Conservation (phyloP, 331 rosid species). For the Pyrus hybrid region DNA sequence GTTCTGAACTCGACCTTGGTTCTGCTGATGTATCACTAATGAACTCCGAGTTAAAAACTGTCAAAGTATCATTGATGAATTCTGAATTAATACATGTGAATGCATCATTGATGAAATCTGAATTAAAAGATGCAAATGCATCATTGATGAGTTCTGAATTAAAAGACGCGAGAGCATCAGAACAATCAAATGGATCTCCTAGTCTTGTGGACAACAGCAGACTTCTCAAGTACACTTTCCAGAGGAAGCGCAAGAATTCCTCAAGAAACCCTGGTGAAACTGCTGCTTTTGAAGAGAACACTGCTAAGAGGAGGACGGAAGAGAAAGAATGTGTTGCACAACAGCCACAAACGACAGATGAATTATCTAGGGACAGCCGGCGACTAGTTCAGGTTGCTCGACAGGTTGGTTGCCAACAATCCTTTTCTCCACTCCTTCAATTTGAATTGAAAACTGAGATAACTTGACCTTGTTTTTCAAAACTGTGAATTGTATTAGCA, state of each 20-base stretch:
- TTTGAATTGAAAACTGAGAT: not conserved
- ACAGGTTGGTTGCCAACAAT: constrained; percentile 32
- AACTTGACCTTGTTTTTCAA: not conserved
- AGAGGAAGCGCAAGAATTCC: constrained; percentile 51
- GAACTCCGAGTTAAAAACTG: constrained; percentile 14
- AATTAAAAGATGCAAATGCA: constrained; percentile 11
- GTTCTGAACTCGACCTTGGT: constrained; percentile 16
- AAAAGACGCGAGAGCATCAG: constrained; percentile 18
- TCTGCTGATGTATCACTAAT: constrained; percentile 9
- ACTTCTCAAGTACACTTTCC: constrained; percentile 53
- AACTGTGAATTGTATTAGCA: not conserved
- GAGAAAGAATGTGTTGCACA: constrained; percentile 18
- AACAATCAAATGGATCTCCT: constrained; percentile 24
- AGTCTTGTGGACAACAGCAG: constrained; percentile 20
- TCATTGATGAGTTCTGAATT: constrained; percentile 15
- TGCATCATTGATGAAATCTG: constrained; percentile 16
- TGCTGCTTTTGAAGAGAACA: constrained; percentile 23
- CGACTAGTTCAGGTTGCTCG: constrained; percentile 41
- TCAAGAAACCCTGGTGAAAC: constrained; percentile 19
- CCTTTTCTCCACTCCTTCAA: not conserved
- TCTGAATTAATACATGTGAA: constrained; percentile 16
- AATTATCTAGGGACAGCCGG: constrained; percentile 31
- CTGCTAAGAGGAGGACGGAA: constrained; percentile 23
- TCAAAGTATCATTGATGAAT: constrained; percentile 1
- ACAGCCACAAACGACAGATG: constrained; percentile 21